Conservation (phyloP, 495 filamentous ascomycete genomes). For the Neurospora intermedia region DNA sequence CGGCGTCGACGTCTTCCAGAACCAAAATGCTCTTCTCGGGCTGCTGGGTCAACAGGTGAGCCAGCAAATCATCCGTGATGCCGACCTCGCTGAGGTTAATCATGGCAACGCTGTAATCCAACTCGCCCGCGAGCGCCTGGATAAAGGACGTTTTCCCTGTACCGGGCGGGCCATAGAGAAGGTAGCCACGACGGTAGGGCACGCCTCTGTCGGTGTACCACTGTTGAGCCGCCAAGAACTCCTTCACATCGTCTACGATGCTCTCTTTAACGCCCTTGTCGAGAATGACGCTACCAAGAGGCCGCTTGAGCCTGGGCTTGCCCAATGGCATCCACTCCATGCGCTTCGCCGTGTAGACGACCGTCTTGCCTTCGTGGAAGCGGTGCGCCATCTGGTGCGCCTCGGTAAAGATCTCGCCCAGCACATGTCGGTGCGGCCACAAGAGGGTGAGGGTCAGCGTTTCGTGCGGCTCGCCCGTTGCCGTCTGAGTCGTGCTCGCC, state of each 20-base stretch:
- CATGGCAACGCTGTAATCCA: slow-evolving; percentile 92
- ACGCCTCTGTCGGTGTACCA: slow-evolving; percentile 97
- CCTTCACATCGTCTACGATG: slow-evolving; percentile 74
- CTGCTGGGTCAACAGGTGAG: slow-evolving; percentile 77
- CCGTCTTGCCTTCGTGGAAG: slow-evolving; percentile 84
- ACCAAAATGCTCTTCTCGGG: slow-evolving; percentile 78
- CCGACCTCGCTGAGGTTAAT: slow-evolving; percentile 89
- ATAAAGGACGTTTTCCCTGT: slow-evolving; percentile 96
- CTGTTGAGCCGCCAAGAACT: slow-evolving; percentile 64
- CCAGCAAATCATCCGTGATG: slow-evolving; percentile 84
- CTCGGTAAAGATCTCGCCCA: slow-evolving; percentile 75
- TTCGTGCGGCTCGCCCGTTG: slow-evolving; percentile 82
- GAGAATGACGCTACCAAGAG: slow-evolving; percentile 78
- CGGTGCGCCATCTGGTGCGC: slow-evolving; percentile 66
- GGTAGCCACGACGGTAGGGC: slow-evolving; percentile 86
- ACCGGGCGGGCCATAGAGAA: slow-evolving; percentile 88
- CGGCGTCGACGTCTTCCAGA: slow-evolving; percentile 91
- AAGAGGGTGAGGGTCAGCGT: slow-evolving; percentile 87
- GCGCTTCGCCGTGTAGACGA: slow-evolving; percentile 77
- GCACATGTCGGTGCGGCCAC: slow-evolving; percentile 74
- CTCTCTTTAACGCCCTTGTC: slow-evolving; percentile 76
- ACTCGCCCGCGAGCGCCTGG: slow-evolving; percentile 80
- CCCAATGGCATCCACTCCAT: slow-evolving; percentile 79
- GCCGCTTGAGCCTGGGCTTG: slow-evolving; percentile 75
- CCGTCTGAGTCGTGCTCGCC: slow-evolving; percentile 57